Conservation (phyloP, 352 stramenopile species). For the Phytophthora sp. region DNA sequence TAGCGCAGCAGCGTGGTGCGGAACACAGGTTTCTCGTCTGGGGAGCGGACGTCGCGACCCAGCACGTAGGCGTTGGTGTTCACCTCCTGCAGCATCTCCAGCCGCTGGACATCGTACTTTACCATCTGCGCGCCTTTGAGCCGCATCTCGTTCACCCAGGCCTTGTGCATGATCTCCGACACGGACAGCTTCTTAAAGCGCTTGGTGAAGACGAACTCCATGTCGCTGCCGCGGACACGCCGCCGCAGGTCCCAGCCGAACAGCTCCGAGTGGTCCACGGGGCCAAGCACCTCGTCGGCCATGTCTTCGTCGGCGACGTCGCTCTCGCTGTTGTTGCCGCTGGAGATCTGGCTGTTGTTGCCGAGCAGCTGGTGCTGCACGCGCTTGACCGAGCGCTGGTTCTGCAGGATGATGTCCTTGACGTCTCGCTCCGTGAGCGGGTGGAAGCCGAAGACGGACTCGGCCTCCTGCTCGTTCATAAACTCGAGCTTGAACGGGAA, state of each 20-base stretch:
- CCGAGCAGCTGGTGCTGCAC: constrained; percentile 40
- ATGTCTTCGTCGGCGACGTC: constrained; percentile 3
- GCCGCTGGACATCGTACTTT: constrained; percentile 52
- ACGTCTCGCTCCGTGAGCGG: constrained; percentile 33
- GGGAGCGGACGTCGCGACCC: constrained; percentile 50
- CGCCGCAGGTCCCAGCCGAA: constrained; percentile 54
- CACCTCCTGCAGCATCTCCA: constrained; percentile 56
- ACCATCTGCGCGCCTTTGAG: constrained; percentile 46
- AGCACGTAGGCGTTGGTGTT: constrained; percentile 47
- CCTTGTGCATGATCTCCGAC: constrained; percentile 48
- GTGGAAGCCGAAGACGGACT: constrained; percentile 51
- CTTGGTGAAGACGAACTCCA: constrained; percentile 59
- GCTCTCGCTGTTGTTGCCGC: constrained; percentile 7
- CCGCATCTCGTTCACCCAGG: constrained; percentile 48
- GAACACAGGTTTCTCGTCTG: constrained; percentile 48
- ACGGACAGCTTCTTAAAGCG: constrained; percentile 42
- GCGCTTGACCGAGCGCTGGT: constrained; percentile 28
- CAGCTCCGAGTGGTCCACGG: constrained; percentile 36
- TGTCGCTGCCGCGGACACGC: constrained; percentile 42
- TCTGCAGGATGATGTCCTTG: constrained; percentile 53
- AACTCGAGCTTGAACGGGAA: constrained; percentile 32
- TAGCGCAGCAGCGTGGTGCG: constrained; percentile 54
- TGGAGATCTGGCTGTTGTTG: neutral
- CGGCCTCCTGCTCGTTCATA: constrained; percentile 38
- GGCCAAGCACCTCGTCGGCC: constrained; percentile 1